Evolutionary conservation across 768 basidiomycete genomes (phyloP), one percentile per base, ranked within the genome.

Genomic region (Mycena maculata): DNA sequence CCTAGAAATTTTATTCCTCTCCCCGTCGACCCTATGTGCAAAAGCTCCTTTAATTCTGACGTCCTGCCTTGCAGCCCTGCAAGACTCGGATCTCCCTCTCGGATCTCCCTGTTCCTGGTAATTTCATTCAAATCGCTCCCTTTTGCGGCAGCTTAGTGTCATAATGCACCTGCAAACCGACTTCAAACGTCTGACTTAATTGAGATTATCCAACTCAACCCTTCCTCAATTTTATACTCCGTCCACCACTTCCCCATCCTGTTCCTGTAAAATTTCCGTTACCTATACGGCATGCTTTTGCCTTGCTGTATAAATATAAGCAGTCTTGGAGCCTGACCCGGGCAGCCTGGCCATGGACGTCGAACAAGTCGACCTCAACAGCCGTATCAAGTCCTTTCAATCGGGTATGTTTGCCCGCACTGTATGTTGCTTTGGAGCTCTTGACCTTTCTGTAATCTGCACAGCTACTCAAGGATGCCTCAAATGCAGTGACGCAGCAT

Each of bases 331-430:
- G 27, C 27, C 27, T 48, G 27, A 28, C 47, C 47, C 47, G 47
- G 15, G 47, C 56, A 57, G 28, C n/a, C n/a, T n/a, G n/a, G n/a
- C 54, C 54, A 56, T 56, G 54, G 54, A 41, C 25, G 54, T 56
- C 54, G 28, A 56, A 56, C 54, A 56, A 56, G 38, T 56, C 41
- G 52, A 56, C 54, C 54, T 42, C 54, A 56, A 56, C 54, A 56
- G 27, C 39, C 54, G 27, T 56, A 56, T 56, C 54, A 15, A 56
- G 54, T 56, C 39, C 54, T 38, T 56, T 56, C 54, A 56, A 56
- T 56, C 54, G 30, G 52, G 53, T 55, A 39, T 55, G 53, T 55
- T 55, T 55, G 25, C 53, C 38, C 18, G 22, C 53, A 27, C 36
- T 55, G 36, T 41, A 36, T 41, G 38, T 22, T 55, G 23, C 36